phyloP scores from a whole-genome alignment of 192 early-diverging fungal genomes.

The Coemansia sp. region DNA sequence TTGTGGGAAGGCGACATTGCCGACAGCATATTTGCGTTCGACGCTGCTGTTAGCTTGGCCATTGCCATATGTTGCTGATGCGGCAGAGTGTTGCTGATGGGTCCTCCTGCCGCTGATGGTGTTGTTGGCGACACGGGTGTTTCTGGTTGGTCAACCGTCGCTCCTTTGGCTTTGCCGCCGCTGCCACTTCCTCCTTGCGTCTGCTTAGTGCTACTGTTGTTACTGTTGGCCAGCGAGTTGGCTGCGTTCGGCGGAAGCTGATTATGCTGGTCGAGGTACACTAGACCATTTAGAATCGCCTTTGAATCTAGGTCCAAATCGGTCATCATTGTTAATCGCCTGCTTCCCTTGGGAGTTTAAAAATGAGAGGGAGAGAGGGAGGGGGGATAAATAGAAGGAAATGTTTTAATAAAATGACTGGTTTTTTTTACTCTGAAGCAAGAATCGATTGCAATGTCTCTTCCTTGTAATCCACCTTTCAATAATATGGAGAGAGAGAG shows the following conservation, averaged over 20 bases:
- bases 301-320: constrained; percentile 56
- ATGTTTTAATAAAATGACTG: no score
- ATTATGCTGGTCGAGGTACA: constrained; percentile 49
- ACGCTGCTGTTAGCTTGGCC: constrained; percentile 1
- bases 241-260: constrained; percentile 36
- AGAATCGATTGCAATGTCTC: no score
- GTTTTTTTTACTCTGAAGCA: not conserved
- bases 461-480: no score
- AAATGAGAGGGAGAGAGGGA: no score
- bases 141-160: not conserved
- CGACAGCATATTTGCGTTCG: constrained; percentile 10
- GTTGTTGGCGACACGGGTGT: not conserved
- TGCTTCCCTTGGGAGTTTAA: not conserved
- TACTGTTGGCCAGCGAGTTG: constrained; percentile 8
- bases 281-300: constrained; percentile 52
- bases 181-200: not conserved
- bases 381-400: not conserved
- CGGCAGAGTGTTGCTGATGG: not conserved
- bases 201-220: constrained; percentile 1
- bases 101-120: not conserved
- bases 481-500: not conserved
- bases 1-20: constrained; percentile 14
- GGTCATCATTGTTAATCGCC: constrained; percentile 33
- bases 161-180: not conserved
- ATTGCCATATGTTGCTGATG: constrained; percentile 3